phyloP scores from a whole-genome alignment of 129 eudicot genomes.

The Cynara cardunculus region DNA sequence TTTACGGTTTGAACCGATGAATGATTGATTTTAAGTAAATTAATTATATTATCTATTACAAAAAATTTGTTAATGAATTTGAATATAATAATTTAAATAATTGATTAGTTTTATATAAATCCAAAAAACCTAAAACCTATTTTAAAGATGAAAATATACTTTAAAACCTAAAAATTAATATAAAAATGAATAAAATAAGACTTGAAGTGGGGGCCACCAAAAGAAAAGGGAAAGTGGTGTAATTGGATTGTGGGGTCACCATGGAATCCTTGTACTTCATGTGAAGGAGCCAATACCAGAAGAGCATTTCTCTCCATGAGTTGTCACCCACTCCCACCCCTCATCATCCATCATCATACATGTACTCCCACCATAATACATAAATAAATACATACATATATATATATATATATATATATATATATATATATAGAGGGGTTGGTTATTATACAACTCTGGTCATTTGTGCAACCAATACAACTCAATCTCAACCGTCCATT shows the following conservation, averaged over 20 bases:
- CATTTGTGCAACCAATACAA: too few species aligned
- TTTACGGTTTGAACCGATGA: too few species aligned
- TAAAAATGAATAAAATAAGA: background rate
- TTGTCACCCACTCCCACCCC: background rate
- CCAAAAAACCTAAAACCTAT: background rate
- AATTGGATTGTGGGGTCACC: background rate
- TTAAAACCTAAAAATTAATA: background rate
- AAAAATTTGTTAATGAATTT: too few species aligned
- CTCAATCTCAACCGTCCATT: too few species aligned
- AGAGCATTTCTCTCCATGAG: slow-evolving; percentile 11
- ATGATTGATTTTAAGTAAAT: too few species aligned
- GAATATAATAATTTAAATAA: too few species aligned
- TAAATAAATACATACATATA: too few species aligned
- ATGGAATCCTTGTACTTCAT: background rate
- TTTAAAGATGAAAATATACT: background rate
- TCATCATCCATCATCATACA: background rate
- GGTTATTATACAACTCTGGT: too few species aligned
- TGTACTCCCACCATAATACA: too few species aligned
- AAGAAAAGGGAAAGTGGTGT: background rate
- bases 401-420: too few species aligned
- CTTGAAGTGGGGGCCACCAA: background rate
- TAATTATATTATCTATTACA: too few species aligned
- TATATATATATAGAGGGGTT: too few species aligned
- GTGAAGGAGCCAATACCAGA: slow-evolving; percentile 12
- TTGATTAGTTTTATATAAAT: background rate